A percentile compares a stretch with the other conserved stretches of the same genome.
Conservation (phyloP, 805 yeast genomes). For the Groenewaldozyma salmanticensis region DNA sequence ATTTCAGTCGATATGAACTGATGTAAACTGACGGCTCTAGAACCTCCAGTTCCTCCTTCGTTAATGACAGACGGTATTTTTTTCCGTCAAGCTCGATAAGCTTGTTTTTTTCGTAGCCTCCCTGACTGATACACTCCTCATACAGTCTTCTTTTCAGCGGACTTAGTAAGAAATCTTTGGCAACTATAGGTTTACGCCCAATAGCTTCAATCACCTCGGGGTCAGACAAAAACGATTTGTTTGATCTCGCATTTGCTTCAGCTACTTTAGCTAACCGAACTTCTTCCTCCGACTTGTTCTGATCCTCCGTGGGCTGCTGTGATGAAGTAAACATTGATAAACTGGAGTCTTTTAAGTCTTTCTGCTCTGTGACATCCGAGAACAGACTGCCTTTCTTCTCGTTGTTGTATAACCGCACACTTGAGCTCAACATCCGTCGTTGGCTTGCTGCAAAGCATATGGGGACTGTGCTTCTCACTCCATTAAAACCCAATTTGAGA, state of each 20-base stretch:
- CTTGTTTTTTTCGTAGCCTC: conserved; percentile 58
- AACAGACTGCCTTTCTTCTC: conserved; percentile 9
- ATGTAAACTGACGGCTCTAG: conserved; percentile 84
- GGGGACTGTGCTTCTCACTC: no score
- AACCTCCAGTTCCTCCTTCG: conserved; percentile 57
- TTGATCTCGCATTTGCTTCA: conserved; percentile 4
- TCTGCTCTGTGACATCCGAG: conserved; percentile 13
- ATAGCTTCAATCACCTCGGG: conserved; percentile 36
- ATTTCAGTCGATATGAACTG: conserved; percentile 70
- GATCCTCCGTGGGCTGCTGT: neutral
- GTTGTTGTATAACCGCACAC: neutral
- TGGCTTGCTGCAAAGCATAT: neutral
- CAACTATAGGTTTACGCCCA: conserved; percentile 43
- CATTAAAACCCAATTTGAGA: no score
- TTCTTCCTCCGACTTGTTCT: conserved; percentile 3
- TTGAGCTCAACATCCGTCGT: neutral
- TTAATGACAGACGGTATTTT: conserved; percentile 46
- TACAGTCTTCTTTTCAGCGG: conserved; percentile 66
- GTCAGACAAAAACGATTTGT: conserved; percentile 11
- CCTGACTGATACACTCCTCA: conserved; percentile 43
- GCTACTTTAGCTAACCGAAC: conserved; percentile 1
- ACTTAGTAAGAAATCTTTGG: conserved; percentile 47
- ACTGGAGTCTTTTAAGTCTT: conserved; percentile 10
- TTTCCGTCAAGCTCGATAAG: conserved; percentile 38
- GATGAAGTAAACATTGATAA: conserved; percentile 10